A percentile compares a stretch with the other conserved stretches of the same genome.
phyloP scores from a whole-genome alignment of 495 filamentous ascomycete species.

The Hypoxylon perforatum region DNA sequence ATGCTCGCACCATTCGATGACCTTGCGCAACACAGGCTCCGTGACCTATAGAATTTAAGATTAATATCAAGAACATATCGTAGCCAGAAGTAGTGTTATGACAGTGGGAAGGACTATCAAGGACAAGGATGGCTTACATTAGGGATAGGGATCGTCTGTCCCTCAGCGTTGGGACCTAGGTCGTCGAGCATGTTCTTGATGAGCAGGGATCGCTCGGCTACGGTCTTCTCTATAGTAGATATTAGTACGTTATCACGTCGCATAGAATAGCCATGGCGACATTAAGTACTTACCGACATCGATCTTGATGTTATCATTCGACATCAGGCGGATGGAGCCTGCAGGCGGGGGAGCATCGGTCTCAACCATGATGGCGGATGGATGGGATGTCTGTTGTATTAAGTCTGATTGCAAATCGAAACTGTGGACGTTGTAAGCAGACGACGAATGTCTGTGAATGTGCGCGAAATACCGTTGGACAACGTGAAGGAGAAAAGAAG shows the following conservation, averaged over 20 bases:
- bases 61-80: neutral
- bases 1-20: conserved; percentile 96
- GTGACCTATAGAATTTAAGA: conserved; percentile 72
- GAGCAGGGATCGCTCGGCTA: conserved; percentile 90
- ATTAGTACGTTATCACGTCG: conserved; percentile 17
- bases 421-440: too few relatives aligned
- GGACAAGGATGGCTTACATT: conserved; percentile 71
- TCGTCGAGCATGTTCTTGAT: conserved; percentile 99
- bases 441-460: too few relatives aligned
- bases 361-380: conserved; percentile 31
- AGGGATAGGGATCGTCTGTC: conserved; percentile 81
- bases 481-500: neutral
- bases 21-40: conserved; percentile 91
- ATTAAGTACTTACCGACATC: conserved; percentile 45
- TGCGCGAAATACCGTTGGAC: too few relatives aligned
- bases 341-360: conserved; percentile 27
- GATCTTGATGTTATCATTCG: conserved; percentile 44
- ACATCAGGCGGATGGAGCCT: conserved; percentile 29
- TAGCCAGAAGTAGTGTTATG: conserved; percentile 7
- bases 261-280: neutral
- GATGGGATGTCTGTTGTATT: conserved; percentile 1
- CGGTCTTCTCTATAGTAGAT: conserved; percentile 71
- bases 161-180: conserved; percentile 74
- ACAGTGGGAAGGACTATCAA: neutral
- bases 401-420: conserved; percentile 3